Evolutionary conservation across 495 filamentous ascomycete genomes (phyloP).

Genomic region (Pyrenula aspistea): DNA sequence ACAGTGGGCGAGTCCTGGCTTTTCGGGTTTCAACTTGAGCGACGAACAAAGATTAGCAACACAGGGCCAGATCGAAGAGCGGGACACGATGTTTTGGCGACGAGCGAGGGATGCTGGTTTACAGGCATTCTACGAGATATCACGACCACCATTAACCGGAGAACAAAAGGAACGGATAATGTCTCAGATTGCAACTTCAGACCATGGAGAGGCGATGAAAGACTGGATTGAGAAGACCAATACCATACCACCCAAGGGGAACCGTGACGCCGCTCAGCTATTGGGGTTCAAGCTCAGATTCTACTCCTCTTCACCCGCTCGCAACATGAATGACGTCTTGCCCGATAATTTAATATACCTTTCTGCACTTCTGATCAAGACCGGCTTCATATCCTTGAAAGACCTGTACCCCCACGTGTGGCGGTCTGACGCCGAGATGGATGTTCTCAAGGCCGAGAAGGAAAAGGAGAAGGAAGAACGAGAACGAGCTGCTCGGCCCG

Average conservation of each 20-base stretch:
- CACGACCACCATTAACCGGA: slow-evolving; percentile 43
- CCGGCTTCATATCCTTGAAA: slow-evolving; percentile 89
- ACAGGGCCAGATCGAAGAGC: slow-evolving; percentile 36
- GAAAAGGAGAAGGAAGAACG: slow-evolving; percentile 70
- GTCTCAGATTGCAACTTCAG: slow-evolving; percentile 20
- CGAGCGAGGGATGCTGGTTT: slow-evolving; percentile 64
- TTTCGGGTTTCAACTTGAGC: slow-evolving; percentile 36
- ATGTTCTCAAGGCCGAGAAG: slow-evolving; percentile 48
- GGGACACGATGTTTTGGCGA: slow-evolving; percentile 73
- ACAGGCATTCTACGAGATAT: slow-evolving; percentile 78
- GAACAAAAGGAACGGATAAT: slow-evolving; percentile 24
- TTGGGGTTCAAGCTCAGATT: slow-evolving; percentile 96
- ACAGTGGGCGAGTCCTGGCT: slow-evolving; percentile 67
- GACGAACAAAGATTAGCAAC: slow-evolving; percentile 52
- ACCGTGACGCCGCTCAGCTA: slow-evolving; percentile 81
- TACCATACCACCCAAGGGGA: slow-evolving; percentile 73
- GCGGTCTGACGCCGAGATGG: slow-evolving; percentile 75
- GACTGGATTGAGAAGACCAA: slow-evolving; percentile 69
- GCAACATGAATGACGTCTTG: slow-evolving; percentile 54
- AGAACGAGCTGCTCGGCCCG: slow-evolving; percentile 50
- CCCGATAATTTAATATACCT: slow-evolving; percentile 88
- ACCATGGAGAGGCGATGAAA: slow-evolving; percentile 25
- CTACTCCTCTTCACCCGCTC: slow-evolving; percentile 64
- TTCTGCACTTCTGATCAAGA: slow-evolving; percentile 84
- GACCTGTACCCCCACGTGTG: slow-evolving; percentile 91